Base-by-base conservation (phyloP, 2,329 filamentous ascomycete genomes). In the Sporothrix protearum region DNA sequence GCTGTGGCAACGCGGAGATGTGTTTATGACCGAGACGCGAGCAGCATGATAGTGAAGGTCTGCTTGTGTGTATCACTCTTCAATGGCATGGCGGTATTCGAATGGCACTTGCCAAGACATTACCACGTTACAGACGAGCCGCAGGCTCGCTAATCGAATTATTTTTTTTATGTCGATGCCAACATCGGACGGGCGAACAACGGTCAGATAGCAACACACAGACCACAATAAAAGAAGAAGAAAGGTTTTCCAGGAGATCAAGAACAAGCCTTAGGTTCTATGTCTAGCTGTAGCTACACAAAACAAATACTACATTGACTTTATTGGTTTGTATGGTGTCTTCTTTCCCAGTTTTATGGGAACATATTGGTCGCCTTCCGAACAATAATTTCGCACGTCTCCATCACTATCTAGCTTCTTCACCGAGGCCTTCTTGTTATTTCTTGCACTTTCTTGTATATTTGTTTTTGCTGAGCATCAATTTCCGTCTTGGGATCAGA, bases 61-160 rank as follows among this genome's bases (percentile, higher is more conserved):
- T 64, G 10, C 6, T n/a, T 10, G 5, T 47, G 63, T 10, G 9
- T n/a, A 42, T 49, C 16, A 14, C 25, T 30, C 33, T 51, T 67
- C 39, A 33, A 67, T 49, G 39, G 36, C 25, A 49, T 16, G 33
- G 33, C 1, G 39, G 25, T 49, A 49, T 33, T 47, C 16, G 25
- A 12, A 67, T 67, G 63, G 39, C 63, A 67, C 63, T 33, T 67
- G 63, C 63, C 63, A 67, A 67, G 63, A 67, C 16, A 36, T 67
- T 67, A 16, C 63, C 63, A 67, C 63, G 63, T 67, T 67, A 67
- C 63, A 67, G 45, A 49, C 42, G 63, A 49, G 63, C 33, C 9
- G 42, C 45, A 25, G 63, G n/a, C 14, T 19, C 16, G 12, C 51
- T 49, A 12, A 16, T 42, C 42, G 63, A 67, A 25, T 49, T 49